phyloP scores from a whole-genome alignment of 306 rosid species.

The Lotus japonicus region DNA sequence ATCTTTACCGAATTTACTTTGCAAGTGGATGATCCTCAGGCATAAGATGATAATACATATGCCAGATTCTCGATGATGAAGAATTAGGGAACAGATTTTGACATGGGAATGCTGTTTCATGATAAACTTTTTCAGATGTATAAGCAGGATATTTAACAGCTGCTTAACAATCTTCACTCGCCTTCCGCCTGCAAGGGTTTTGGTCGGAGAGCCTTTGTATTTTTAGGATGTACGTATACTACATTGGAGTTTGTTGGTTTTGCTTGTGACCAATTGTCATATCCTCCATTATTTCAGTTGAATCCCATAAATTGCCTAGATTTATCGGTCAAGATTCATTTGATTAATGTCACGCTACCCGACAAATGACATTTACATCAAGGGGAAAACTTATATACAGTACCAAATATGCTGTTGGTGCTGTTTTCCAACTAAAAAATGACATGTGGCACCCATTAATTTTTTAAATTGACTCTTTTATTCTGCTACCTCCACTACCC shows the following conservation, averaged over 20 bases:
- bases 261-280: background rate
- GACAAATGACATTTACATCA: too few relatives aligned
- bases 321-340: too few relatives aligned
- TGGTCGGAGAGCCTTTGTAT: background rate
- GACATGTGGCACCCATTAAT: too few relatives aligned
- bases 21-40: slow-evolving; percentile 17
- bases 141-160: slow-evolving; percentile 20
- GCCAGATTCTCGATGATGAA: slow-evolving; percentile 22
- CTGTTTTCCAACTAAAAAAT: too few relatives aligned
- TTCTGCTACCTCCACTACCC: too few relatives aligned
- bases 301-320: background rate
- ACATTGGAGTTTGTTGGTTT: slow-evolving; percentile 12
- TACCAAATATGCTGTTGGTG: too few relatives aligned
- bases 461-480: too few relatives aligned
- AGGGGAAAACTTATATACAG: too few relatives aligned
- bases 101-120: background rate
- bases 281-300: background rate
- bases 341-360: too few relatives aligned
- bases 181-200: background rate
- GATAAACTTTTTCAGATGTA: slow-evolving; percentile 2
- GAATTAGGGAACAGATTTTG: slow-evolving; percentile 16
- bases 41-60: background rate
- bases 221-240: slow-evolving; percentile 14
- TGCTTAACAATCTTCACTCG: background rate
- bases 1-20: slow-evolving; percentile 1